These are phyloP conservation scores for Tillandsia leiboldiana DNA, from an alignment of 176 grass and related monocot species.

Conservation along the genomic window DNA sequence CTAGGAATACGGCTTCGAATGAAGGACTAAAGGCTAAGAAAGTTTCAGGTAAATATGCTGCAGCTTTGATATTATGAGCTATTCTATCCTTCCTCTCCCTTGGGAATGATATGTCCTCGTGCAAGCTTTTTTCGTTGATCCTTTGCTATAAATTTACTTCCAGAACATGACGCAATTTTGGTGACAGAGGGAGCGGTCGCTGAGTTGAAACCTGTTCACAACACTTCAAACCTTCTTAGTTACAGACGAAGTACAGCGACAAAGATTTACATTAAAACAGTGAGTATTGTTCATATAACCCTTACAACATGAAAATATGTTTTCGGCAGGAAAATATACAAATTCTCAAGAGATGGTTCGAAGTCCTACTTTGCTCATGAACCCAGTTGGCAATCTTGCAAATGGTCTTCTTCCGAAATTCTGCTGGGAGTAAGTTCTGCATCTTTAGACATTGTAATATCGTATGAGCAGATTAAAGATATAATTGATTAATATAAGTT, in stretches of 20 bases:
- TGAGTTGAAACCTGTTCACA: too few species aligned
- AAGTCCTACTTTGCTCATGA: not conserved
- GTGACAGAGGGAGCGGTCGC: too few species aligned
- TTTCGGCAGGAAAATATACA: not conserved
- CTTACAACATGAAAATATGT: not conserved
- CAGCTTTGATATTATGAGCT: not conserved
- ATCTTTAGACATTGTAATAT: not conserved
- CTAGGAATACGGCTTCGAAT: not conserved
- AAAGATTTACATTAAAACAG: not conserved
- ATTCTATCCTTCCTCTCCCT: not conserved
- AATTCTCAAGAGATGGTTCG: not conserved
- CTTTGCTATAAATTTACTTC: not conserved
- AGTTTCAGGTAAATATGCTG: not conserved
- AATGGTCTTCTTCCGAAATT: not conserved
- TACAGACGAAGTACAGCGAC: too few species aligned
- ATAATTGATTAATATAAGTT: too few species aligned
- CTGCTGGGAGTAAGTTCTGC: slow-evolving; percentile 11
- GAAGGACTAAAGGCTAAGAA: not conserved
- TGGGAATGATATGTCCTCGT: not conserved
- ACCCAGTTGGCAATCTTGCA: not conserved
- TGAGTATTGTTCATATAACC: not conserved
- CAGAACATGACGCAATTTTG: not conserved
- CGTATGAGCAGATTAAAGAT: too few species aligned
- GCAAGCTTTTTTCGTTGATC: not conserved
- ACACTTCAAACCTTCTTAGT: too few species aligned